A percentile compares a stretch with the other conserved stretches of the same genome.
Conservation (phyloP, 768 basidiomycete genomes). For the Lactifluus volemus region DNA sequence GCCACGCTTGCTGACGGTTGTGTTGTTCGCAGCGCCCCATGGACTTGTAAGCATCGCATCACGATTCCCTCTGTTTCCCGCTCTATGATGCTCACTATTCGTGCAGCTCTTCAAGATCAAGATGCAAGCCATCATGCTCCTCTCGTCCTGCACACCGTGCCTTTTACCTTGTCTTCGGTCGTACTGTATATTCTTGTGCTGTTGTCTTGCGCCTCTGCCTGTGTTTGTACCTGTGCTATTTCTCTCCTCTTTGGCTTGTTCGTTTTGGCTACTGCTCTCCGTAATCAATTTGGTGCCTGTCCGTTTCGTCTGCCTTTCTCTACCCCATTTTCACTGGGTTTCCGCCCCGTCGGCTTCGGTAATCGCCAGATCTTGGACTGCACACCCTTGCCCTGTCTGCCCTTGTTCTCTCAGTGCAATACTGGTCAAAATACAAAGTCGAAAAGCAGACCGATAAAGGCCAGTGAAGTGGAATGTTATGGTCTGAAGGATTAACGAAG, state of each 20-base stretch:
- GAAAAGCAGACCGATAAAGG: no score
- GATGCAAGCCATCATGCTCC: background rate
- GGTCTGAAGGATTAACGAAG: no score
- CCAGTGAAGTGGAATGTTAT: background rate
- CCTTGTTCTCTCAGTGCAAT: no score
- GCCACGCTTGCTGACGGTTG: background rate
- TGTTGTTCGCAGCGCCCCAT: background rate
- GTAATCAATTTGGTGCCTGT: background rate
- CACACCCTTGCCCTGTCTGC: no score
- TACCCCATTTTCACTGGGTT: background rate
- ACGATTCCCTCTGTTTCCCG: background rate
- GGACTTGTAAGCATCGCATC: background rate
- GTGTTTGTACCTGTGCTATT: background rate
- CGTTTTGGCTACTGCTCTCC: background rate
- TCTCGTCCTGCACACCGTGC: background rate
- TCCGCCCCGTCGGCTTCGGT: no score
- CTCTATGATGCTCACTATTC: background rate
- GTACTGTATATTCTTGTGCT: background rate
- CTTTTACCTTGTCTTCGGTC: background rate
- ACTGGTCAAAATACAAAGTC: no score
- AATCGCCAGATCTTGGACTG: no score
- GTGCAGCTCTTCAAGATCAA: background rate
- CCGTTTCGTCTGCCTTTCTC: background rate
- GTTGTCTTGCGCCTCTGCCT: background rate
- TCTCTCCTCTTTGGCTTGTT: background rate